phyloP scores from a whole-genome alignment of 1,284 basidiomycete species.

The Microbotryum saponariae region DNA sequence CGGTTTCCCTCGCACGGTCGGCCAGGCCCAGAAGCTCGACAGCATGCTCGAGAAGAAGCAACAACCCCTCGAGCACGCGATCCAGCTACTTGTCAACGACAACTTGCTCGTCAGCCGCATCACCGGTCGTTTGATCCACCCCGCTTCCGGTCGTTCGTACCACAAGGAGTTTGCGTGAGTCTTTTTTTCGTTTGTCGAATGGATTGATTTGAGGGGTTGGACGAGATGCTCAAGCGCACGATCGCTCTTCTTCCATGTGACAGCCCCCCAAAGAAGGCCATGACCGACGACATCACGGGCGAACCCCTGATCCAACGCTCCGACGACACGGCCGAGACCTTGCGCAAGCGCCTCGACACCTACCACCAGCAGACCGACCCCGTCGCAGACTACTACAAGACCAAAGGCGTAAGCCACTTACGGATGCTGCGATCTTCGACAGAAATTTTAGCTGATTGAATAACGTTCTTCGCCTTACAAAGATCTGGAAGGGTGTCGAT shows the following conservation, averaged over 20 bases:
- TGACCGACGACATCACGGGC: conserved; percentile 88
- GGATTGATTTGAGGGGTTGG: not conserved
- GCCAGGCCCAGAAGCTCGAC: conserved; percentile 96
- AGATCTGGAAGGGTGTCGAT: conserved; percentile 78
- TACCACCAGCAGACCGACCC: conserved; percentile 92
- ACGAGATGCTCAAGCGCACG: not conserved
- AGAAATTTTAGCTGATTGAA: not conserved
- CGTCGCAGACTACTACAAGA: conserved; percentile 94
- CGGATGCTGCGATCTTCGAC: not conserved
- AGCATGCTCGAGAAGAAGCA: conserved; percentile 72
- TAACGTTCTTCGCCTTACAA: not conserved
- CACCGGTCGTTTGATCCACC: conserved; percentile 90
- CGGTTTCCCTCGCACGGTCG: conserved; percentile 94
- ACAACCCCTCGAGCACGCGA: conserved; percentile 77
- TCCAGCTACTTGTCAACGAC: conserved; percentile 89
- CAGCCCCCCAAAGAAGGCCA: conserved; percentile 91
- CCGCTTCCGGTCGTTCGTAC: conserved; percentile 79
- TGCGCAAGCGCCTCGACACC: conserved; percentile 75
- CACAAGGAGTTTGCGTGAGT: conserved; percentile 90
- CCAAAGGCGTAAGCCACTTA: conserved; percentile 52
- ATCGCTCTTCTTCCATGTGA: not conserved
- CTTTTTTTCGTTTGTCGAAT: too few relatives aligned
- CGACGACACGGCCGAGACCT: conserved; percentile 59
- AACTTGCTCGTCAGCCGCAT: conserved; percentile 93
- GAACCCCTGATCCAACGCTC: conserved; percentile 63